Evolutionary conservation across 345 rosid genomes (phyloP), one percentile per base, ranked within the genome.

Genomic region (Barbarea vulgaris): DNA sequence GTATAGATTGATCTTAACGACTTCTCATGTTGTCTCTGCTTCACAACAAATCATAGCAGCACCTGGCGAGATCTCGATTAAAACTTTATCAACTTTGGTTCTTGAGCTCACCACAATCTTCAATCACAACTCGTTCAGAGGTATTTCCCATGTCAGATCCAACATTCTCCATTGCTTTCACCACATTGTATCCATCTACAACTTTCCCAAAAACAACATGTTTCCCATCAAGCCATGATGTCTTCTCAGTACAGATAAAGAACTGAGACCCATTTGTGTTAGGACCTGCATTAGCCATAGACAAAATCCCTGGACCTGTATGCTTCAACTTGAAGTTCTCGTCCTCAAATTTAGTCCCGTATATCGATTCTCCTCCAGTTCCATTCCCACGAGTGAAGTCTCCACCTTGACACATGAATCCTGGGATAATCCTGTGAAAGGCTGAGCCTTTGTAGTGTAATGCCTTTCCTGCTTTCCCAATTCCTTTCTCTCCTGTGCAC

Each of bases 321-420:
- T 93, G 98, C 77, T 77, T 91, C 81, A 86, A 6, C 59, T 88
- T 89, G 83, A 93, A 89, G 84, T 89, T 89, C 87, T 93, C 97
- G 19, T 93, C 94, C 0, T 82, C 83, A 81, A 93, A 93, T 71
- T 87, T 89, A 15, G 11, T 0, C n/a, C 94, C 93, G 11, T 88
- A 88, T 6, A 91, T 89, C 0, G 98, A 87, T 70, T 93, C 98
- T 3, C 94, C 97, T 10, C 96, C 98, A 0, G 94, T 91, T 37
- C 98, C 98, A 63, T 91, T 87, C 65, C 94, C 97, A n/a, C 87
- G 83, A 0, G 94, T 88, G 80, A 93, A 91, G 67, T 91, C 96
- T 48, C 97, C 97, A 28, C 94, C 94, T 73, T 93, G 98, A 76
- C 98, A 93, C 98, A 87, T 91, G 86, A 91, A 93, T 47, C 63